Conservation (phyloP, 2,329 filamentous ascomycete genomes). For the Hypoxylon sp. region DNA sequence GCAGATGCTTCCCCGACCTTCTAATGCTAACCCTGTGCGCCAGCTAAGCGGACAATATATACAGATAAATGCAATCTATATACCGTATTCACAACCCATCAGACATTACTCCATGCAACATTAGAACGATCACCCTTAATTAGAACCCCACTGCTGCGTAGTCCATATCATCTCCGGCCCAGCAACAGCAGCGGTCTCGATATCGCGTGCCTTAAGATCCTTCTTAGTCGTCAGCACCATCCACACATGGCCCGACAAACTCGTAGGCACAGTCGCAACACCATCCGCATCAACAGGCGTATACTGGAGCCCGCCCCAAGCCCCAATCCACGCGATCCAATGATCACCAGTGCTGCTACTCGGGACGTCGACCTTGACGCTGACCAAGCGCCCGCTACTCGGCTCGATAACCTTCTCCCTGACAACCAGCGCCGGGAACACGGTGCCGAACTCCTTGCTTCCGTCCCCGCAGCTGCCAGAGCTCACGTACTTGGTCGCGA, state of each 20-base stretch:
- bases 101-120: conserved; percentile 2
- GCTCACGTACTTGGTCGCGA: conserved; percentile 52
- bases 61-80: neutral
- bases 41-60: neutral
- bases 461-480: conserved; percentile 48
- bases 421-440: conserved; percentile 49
- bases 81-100: conserved; percentile 11
- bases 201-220: conserved; percentile 40
- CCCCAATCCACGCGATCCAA: conserved; percentile 58
- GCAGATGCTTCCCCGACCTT: neutral
- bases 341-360: conserved; percentile 39
- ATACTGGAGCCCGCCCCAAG: conserved; percentile 56
- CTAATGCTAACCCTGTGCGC: conserved; percentile 12
- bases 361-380: conserved; percentile 48
- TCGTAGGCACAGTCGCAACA: conserved; percentile 51
- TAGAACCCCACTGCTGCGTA: conserved; percentile 46
- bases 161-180: conserved; percentile 58
- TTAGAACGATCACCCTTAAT: neutral
- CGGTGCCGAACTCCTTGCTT: conserved; percentile 31
- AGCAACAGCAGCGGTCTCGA: conserved; percentile 51
- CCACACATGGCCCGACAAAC: conserved; percentile 57
- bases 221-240: conserved; percentile 53
- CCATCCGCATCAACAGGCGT: conserved; percentile 48
- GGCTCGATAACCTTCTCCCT: conserved; percentile 32
- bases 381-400: conserved; percentile 40